phyloP scores from a whole-genome alignment of 208 protist genomes.

The Acanthamoeba pearcei region DNA sequence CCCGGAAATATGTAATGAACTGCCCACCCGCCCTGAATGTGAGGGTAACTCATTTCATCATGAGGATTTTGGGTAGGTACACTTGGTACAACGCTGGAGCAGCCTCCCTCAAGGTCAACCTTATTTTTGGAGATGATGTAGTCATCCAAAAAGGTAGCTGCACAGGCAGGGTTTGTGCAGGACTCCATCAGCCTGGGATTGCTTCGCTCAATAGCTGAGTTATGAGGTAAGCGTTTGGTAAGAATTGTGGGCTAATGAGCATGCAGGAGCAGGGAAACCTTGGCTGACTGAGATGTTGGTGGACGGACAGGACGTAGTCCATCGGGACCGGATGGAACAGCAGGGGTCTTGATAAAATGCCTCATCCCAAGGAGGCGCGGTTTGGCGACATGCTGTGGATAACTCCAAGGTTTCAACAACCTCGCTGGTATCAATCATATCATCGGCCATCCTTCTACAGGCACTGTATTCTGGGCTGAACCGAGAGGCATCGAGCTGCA shows the following conservation, averaged over 20 bases:
- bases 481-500: background rate
- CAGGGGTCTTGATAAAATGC: background rate
- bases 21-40: background rate
- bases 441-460: background rate
- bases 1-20: background rate
- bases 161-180: background rate
- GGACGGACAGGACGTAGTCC: background rate
- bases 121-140: background rate
- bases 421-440: background rate
- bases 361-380: background rate
- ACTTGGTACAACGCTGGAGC: background rate
- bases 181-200: too few species aligned
- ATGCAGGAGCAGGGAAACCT: background rate
- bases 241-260: background rate
- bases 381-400: background rate
- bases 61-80: background rate
- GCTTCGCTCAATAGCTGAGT: background rate
- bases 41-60: too few species aligned
- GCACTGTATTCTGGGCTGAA: background rate
- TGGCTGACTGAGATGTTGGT: background rate
- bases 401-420: background rate
- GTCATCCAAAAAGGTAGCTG: background rate
- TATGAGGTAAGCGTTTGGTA: background rate
- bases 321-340: background rate
- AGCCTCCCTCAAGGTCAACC: background rate